phyloP scores from a whole-genome alignment of 1,284 basidiomycete genomes.

The Phylloboletellus chloephorus region DNA sequence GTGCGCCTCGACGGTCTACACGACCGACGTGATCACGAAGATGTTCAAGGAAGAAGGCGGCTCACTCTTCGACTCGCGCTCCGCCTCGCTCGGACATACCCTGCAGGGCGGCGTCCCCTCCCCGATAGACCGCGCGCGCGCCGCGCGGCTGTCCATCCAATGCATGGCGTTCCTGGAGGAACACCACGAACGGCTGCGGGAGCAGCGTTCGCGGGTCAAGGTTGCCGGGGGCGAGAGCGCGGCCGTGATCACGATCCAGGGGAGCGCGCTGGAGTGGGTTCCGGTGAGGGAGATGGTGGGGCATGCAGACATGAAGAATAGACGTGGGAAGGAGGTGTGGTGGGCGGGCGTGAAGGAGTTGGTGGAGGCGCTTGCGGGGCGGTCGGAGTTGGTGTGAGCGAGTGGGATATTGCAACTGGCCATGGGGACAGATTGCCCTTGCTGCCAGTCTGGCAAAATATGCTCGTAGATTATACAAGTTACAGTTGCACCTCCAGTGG shows the following conservation, averaged over 20 bases:
- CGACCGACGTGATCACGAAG: constrained; percentile 87
- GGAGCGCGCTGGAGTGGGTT: constrained; percentile 75
- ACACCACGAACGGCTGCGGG: constrained; percentile 54
- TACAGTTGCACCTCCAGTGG: too few relatives aligned
- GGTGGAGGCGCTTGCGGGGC: constrained; percentile 66
- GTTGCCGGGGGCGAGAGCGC: constrained; percentile 63
- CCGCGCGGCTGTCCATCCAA: constrained; percentile 83
- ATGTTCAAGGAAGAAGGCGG: constrained; percentile 94
- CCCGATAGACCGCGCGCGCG: constrained; percentile 88
- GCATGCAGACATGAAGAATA: constrained; percentile 87
- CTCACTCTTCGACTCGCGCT: constrained; percentile 88
- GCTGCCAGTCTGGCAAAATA: too few relatives aligned
- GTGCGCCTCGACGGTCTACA: constrained; percentile 82
- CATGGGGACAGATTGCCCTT: too few relatives aligned
- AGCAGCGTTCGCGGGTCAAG: constrained; percentile 44
- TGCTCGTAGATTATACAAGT: too few relatives aligned
- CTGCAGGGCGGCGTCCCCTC: constrained; percentile 94
- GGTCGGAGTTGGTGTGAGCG: constrained; percentile 45
- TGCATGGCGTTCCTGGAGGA: constrained; percentile 94
- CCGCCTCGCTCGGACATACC: constrained; percentile 92
- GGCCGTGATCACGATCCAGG: constrained; percentile 88
- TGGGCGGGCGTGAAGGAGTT: constrained; percentile 72
- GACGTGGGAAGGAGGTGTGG: constrained; percentile 79
- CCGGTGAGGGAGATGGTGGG: constrained; percentile 78
- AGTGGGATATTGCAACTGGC: too few relatives aligned